Evolutionary conservation across 2,329 filamentous ascomycete genomes (phyloP), one percentile per base, ranked within the genome.

Genomic region (Cercospora zeina): DNA sequence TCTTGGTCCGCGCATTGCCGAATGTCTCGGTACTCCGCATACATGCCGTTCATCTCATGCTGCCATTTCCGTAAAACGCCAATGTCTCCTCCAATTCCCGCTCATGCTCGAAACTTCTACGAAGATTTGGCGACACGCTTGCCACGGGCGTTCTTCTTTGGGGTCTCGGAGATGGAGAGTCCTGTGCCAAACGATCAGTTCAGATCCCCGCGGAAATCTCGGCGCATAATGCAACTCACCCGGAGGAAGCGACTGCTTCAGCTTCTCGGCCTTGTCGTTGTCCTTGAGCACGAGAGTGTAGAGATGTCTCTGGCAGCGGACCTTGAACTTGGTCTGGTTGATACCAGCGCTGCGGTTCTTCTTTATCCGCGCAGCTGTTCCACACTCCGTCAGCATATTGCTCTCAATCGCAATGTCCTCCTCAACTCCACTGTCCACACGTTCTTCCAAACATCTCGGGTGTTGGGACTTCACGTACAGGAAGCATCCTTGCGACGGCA

Each of bases 321-420:
- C 93, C 91, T 99, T 99, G 92, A 99, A 97, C 90, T 99, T 99
- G 89, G 95, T 93, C 86, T 93, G 89, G 80, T 89, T 86, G 37
- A 59, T 56, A 34, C 60, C 63, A 77, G 84, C 83, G 83, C 89
- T 88, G 82, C 88, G 89, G 88, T 89, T 96, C 87, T 96, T 95
- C 92, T 97, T 82, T 76, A 83, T 81, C 72, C 80, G 77, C 67
- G 80, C 81, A 67, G 81, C 80, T 82, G 68, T 70, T 37, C 3
- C 27, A 36, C 19, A 54, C 16, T 55, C 59, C 31, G 39, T 58
- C 58, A 64, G 61, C 36, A 66, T 21, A 45, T 54, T 37, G 16
- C 45, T 31, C 49, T 36, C 24, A 34, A 13, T 31, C 13, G 1
- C 16, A 19, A 19, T 50, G 8, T 50, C 24, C 39, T 16, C 34